These are phyloP conservation scores for Porpolomopsis calyptriformis DNA, from an alignment of 768 basidiomycete genomes.

Conservation along the genomic window DNA sequence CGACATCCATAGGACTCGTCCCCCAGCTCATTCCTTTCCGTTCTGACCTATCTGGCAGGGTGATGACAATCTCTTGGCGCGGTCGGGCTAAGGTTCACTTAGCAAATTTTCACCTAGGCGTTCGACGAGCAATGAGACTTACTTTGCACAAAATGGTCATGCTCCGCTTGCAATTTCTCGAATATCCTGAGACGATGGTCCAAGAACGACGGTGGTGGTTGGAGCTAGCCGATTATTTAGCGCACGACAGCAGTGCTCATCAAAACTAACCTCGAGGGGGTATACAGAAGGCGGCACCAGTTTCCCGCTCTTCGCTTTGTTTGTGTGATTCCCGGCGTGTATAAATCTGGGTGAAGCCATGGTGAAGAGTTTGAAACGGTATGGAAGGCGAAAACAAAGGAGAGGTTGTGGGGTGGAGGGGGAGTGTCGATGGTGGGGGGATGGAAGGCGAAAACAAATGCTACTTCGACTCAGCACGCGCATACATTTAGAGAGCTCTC, in stretches of 20 bases:
- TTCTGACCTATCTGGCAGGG: constrained; percentile 77
- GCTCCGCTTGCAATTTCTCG: constrained; percentile 73
- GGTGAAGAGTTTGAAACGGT: too few relatives aligned
- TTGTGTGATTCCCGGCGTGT: constrained; percentile 21
- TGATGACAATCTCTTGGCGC: constrained; percentile 72
- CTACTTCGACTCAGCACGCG: too few relatives aligned
- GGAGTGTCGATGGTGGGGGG: too few relatives aligned
- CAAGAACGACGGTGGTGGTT: constrained; percentile 80
- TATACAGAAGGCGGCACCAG: constrained; percentile 30
- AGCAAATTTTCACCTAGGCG: constrained; percentile 4
- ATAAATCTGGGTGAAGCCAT: too few relatives aligned
- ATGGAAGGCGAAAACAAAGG: too few relatives aligned
- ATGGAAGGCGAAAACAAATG: too few relatives aligned
- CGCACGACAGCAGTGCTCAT: constrained; percentile 10
- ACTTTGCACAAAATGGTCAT: constrained; percentile 77
- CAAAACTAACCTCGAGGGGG: constrained; percentile 50
- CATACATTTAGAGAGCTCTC: too few relatives aligned
- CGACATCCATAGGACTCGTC: constrained; percentile 86
- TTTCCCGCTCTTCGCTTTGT: constrained; percentile 40
- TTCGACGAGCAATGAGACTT: constrained; percentile 2
- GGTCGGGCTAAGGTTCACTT: constrained; percentile 47
- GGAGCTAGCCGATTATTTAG: constrained; percentile 37
- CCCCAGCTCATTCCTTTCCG: constrained; percentile 87
- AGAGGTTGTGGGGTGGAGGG: too few relatives aligned
- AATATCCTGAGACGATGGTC: constrained; percentile 86